Percentiles rank a stretch among this genome's conserved stretches.
phyloP scores from a whole-genome alignment of 2,329 filamentous ascomycete genomes.

The Alternaria triticimaculans region DNA sequence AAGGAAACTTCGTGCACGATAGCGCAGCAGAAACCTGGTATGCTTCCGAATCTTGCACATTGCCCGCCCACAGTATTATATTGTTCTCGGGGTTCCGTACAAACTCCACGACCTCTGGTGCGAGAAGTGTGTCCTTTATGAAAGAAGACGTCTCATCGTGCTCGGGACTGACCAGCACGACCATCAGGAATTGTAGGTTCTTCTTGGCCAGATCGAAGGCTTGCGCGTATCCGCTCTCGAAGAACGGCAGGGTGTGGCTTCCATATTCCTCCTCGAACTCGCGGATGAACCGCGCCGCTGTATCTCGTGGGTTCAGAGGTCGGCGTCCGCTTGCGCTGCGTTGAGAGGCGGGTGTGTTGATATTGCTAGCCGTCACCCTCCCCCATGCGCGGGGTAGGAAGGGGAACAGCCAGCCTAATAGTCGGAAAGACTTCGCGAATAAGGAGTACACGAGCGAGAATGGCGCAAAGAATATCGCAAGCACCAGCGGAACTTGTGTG shows the following conservation, averaged over 20 bases:
- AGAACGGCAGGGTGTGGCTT: slow-evolving; percentile 72
- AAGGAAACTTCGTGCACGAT: slow-evolving; percentile 90
- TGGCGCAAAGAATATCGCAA: slow-evolving; percentile 80
- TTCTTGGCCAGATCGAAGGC: slow-evolving; percentile 88
- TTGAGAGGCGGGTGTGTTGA: slow-evolving; percentile 49
- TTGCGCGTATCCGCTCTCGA: slow-evolving; percentile 89
- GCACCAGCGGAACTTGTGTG: slow-evolving; percentile 74
- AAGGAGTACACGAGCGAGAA: slow-evolving; percentile 79
- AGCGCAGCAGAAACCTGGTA: slow-evolving; percentile 91
- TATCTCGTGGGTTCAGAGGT: slow-evolving; percentile 83
- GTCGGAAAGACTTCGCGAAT: slow-evolving; percentile 71
- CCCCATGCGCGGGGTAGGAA: slow-evolving; percentile 73
- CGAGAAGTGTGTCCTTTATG: slow-evolving; percentile 80
- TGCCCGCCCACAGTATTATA: slow-evolving; percentile 90
- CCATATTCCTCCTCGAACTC: slow-evolving; percentile 97
- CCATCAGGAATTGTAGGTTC: slow-evolving; percentile 89
- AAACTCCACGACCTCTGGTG: slow-evolving; percentile 74
- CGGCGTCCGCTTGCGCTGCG: slow-evolving; percentile 73
- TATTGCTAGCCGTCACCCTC: slow-evolving; percentile 58
- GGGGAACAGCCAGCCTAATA: slow-evolving; percentile 78
- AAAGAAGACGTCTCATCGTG: slow-evolving; percentile 90
- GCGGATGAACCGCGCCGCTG: slow-evolving; percentile 83
- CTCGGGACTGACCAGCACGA: slow-evolving; percentile 87
- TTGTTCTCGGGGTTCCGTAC: slow-evolving; percentile 78
- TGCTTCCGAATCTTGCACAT: slow-evolving; percentile 89